Base-by-base conservation (phyloP, 1,284 basidiomycete species). In the Austroboletus niveus region DNA sequence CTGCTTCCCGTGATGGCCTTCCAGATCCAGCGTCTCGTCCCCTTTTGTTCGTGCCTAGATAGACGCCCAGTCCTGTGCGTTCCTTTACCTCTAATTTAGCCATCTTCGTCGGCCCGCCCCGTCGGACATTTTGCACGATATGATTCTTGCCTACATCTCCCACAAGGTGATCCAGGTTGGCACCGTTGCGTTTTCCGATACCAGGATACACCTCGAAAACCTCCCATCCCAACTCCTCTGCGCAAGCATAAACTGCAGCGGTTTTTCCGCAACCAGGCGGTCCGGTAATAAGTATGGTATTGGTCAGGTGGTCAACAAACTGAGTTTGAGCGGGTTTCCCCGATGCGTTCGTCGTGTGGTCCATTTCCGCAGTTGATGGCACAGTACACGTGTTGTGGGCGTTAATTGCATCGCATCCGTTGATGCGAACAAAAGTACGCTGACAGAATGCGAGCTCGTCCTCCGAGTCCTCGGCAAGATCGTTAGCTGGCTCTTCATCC, bases 181-280 rank as follows among this genome's bases (percentile, higher is more conserved):
- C 77, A 3, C 89, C 92, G 42, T 84, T 90, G 22, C 97, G 82
- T 63, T 82, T 89, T 24, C 92, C 92, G 53, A 95, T 87, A 5
- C 97, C 97, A n/a, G 97, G 90, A 70, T 94, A 92, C 9, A 99
- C 92, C 69, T 99, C 97, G 64, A 99, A 98, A 11, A 99, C 85
- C 47, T 97, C 92, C 88, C 91, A 99, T 5, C 89, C 93, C 20
- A 99, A 78, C 69, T 98, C 93, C 41, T 87, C 81, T 4, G 95
- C 93, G 57, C 94, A 95, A 0, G 95, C 94, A 66, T 97, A 92
- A 0, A 98, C 87, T 7, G 93, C 84, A 0, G 93, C 88, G 5
- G 94, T 94, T 73, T 99, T 99, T 27, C 97, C 97, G 43, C 79
- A 80, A 1, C 96, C 97, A 24, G 80, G 72, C 0, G 93, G 92